Evolutionary conservation across 371 early-diverging fungal species (phyloP), one percentile per base, ranked within the genome.

Genomic region (Circinella umbellata): DNA sequence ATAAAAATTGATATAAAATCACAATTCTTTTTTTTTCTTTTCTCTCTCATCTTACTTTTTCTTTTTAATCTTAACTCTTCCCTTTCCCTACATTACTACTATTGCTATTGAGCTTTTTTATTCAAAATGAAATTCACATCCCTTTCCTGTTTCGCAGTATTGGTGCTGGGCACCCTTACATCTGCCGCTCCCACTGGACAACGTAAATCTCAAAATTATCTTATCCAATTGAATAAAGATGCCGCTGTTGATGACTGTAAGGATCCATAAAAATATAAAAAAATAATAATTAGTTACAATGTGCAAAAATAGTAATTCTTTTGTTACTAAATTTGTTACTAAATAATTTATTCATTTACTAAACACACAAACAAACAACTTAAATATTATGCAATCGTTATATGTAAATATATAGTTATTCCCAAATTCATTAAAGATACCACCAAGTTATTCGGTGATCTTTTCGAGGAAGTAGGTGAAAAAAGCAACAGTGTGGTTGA

Each of bases 231-330:
- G 38, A 77, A 67, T 27, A 62, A 67, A 17, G 54, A 61, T 3
- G 69, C 72, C 37, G 70, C 73, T 57, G 71, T 80, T 62, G 75
- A 80, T 55, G 70, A 72, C 27, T 80, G 80, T 80, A 76, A 55
- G 72, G 46, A 37, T 17, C 17, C 13, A 59, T 20, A 67, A 39
- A 49, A 4, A 59, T 6, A 36, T 13, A 42, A 35, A 47, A n/a
- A 67, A 20, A 47, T 11, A 4, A 46, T 9, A 35, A 13, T 48
- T 64, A 27, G 27, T 27, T 27, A 27, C 27, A 1, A 27, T 27
- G 2, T 27, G 27, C 27, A 27, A 27, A 27, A 27, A 27, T 27
- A 27, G 27, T 27, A 27, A 27, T 27, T 27, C 2, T 27, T 27
- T 2, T 27, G 2, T 27, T 27, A 27, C 27, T 27, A 27, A 27